These are phyloP conservation scores for Cystofilobasidium macerans DNA, from an alignment of 768 basidiomycete species.

Conservation along the genomic window DNA sequence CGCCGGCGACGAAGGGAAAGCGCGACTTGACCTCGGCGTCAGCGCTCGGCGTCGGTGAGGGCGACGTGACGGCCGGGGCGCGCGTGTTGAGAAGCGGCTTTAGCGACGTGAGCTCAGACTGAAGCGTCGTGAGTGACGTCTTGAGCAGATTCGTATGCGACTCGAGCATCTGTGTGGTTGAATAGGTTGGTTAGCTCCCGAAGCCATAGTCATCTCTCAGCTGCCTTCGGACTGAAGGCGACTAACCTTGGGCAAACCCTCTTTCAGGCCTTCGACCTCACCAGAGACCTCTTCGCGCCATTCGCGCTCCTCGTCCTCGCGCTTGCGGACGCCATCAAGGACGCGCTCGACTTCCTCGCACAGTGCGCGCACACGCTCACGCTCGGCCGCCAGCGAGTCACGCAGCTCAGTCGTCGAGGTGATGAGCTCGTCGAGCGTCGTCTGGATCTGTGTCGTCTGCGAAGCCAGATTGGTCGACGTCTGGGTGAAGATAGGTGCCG, in stretches of 20 bases:
- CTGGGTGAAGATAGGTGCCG: conserved; percentile 74
- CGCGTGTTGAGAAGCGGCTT: conserved; percentile 18
- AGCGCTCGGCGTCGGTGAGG: neutral
- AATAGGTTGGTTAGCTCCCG: neutral
- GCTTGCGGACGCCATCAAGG: conserved; percentile 63
- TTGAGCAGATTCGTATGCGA: conserved; percentile 20
- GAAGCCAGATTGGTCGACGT: conserved; percentile 73
- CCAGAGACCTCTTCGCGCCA: conserved; percentile 86
- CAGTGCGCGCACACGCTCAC: conserved; percentile 57
- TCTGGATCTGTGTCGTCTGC: conserved; percentile 81
- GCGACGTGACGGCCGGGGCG: neutral
- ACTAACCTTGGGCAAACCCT: conserved; percentile 80
- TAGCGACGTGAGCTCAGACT: conserved; percentile 21
- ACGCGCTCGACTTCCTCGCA: conserved; percentile 61
- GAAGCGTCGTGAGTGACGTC: conserved; percentile 21
- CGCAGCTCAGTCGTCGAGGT: conserved; percentile 62
- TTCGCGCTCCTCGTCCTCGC: conserved; percentile 65
- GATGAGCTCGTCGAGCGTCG: conserved; percentile 67
- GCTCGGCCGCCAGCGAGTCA: conserved; percentile 63
- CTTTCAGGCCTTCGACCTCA: conserved; percentile 77
- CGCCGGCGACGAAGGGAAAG: neutral
- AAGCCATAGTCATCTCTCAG: neutral
- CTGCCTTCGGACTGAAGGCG: neutral
- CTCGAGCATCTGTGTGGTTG: conserved; percentile 14
- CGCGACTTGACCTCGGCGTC: neutral